These are phyloP conservation scores for Talaromyces sp. DNA, from an alignment of 2,329 filamentous ascomycete species.

Conservation along the genomic window DNA sequence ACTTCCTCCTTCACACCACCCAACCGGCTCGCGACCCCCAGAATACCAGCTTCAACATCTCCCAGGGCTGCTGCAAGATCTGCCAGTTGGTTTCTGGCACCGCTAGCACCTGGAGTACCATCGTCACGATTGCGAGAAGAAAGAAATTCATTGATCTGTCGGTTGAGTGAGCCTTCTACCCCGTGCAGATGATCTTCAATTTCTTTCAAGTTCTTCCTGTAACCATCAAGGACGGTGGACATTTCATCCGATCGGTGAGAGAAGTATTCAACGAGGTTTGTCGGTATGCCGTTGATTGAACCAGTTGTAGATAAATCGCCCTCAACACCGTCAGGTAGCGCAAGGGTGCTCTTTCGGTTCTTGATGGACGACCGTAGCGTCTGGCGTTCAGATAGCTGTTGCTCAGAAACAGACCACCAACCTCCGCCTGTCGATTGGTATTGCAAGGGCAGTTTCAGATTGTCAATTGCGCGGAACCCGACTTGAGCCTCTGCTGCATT, in stretches of 20 bases:
- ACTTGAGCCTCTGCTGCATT: slow-evolving; percentile 69
- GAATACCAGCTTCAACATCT: slow-evolving; percentile 63
- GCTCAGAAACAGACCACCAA: slow-evolving; percentile 41
- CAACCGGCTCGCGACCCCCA: slow-evolving; percentile 60
- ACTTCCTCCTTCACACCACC: slow-evolving; percentile 59
- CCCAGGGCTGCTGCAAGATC: slow-evolving; percentile 57
- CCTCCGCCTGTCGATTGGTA: slow-evolving; percentile 52
- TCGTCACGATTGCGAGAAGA: slow-evolving; percentile 41
- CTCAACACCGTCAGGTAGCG: slow-evolving; percentile 47
- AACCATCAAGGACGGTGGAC: slow-evolving; percentile 54
- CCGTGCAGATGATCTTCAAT: slow-evolving; percentile 64
- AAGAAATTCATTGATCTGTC: slow-evolving; percentile 57
- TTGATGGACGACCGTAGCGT: slow-evolving; percentile 38
- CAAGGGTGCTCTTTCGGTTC: slow-evolving; percentile 39
- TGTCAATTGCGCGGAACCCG: slow-evolving; percentile 70
- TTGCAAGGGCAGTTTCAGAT: slow-evolving; percentile 65
- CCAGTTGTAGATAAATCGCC: slow-evolving; percentile 38
- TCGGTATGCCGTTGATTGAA: slow-evolving; percentile 50
- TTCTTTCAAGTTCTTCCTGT: slow-evolving; percentile 58
- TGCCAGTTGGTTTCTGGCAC: slow-evolving; percentile 40
- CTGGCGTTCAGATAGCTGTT: slow-evolving; percentile 37
- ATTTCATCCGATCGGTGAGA: slow-evolving; percentile 62
- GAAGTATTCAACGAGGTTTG: slow-evolving; percentile 63
- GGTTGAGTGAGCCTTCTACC: slow-evolving; percentile 58
- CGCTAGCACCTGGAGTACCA: slow-evolving; percentile 35